Evolutionary conservation across 2,329 filamentous ascomycete genomes (phyloP).

Genomic region (Chalara sp.): DNA sequence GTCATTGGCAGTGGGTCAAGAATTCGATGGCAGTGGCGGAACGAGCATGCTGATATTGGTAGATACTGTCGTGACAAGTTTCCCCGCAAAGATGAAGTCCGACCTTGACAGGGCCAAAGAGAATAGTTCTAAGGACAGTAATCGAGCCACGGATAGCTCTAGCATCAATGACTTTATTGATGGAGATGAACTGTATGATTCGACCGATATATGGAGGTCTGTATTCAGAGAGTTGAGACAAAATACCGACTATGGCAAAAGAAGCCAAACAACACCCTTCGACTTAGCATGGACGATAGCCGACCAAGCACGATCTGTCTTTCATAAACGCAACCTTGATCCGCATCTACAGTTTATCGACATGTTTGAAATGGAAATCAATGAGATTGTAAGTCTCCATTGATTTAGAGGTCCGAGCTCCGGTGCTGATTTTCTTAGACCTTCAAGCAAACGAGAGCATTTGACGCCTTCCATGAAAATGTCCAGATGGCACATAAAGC

Average conservation of each 20-base stretch:
- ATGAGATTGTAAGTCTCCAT: conserved; percentile 2
- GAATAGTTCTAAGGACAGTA: neutral
- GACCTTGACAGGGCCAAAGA: neutral
- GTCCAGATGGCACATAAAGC: conserved; percentile 2
- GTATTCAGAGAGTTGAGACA: conserved; percentile 1
- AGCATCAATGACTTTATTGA: neutral
- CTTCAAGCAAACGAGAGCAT: conserved; percentile 1
- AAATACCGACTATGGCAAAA: conserved; percentile 1
- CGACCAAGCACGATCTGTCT: conserved; percentile 1
- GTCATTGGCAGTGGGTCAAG: no score
- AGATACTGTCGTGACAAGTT: conserved; percentile 4
- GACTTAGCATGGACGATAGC: conserved; percentile 5
- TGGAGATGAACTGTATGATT: conserved; percentile 2
- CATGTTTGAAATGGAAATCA: conserved; percentile 9
- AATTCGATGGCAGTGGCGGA: no score
- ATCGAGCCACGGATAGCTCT: neutral
- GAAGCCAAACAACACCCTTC: conserved; percentile 1
- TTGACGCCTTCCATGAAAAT: neutral
- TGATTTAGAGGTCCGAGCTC: neutral
- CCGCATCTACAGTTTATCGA: conserved; percentile 6
- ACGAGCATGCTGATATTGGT: neutral
- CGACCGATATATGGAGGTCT: conserved; percentile 3
- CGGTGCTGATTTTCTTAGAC: neutral
- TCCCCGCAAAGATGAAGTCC: conserved; percentile 4
- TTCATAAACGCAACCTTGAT: conserved; percentile 7